Base-by-base conservation (phyloP, 2,329 filamentous ascomycete genomes). In the Pseudogymnoascus sp. region DNA sequence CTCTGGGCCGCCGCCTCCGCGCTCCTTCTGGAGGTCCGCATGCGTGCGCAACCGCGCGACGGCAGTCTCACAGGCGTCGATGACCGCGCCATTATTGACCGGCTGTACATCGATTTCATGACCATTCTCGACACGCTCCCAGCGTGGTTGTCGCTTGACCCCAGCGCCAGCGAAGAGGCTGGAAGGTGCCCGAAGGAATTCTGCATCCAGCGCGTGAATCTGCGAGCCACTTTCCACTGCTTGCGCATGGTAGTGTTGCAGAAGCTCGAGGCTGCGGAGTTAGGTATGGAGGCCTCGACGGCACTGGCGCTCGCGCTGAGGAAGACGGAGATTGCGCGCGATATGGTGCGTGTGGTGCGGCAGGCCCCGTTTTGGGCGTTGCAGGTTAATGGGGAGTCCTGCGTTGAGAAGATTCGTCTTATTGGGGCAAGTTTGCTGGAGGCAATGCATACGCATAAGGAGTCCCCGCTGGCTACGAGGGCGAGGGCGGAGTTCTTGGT, bases 271-370 rank as follows among this genome's bases (percentile, higher is more conserved):
- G n/a, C 15, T 15, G 21, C 35, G 4, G 60, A n/a, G 11, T n/a
- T 62, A 13, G 60, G 60, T 59, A 19, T 42, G 35, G 60, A 62
- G 38, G 35, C 60, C 35, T 15, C 28, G 13, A 62, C 64, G 31
- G 64, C 64, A 15, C 67, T 67, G 19, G 26, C 47, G 26, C 23
- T 53, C 10, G 26, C 47, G 26, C 63, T 69, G 61, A 65, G 71
- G 36, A 77, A 77, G 64, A 78, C 77, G 0, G 78, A 79, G 57
- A 78, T 79, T 59, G 78, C 77, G 1, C 70, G 75, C 11, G 76
- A 78, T 47, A 77, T 79, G 73, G 40, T 79, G 13, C 70, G 74
- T 0, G 73, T 78, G 0, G 74, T 79, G 28, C 73, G 74, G 1
- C 74, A 76, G 47, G 74, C 76, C 1, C 77, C 78, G 0, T 79